Conservation (phyloP, 768 basidiomycete species). For the Boletus vinaceobasis region DNA sequence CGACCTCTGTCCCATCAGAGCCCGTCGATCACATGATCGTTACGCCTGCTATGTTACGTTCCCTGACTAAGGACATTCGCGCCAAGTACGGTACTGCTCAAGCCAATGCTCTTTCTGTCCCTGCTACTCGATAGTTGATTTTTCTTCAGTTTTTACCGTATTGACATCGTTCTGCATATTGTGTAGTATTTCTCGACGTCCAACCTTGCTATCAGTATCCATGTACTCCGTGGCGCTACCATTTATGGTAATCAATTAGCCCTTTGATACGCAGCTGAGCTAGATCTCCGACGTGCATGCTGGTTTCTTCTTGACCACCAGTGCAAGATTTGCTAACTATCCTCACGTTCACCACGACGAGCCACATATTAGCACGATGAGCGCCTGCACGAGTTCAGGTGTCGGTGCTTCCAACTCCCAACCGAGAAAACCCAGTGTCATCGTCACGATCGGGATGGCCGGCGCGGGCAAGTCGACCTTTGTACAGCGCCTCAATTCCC, state of each 20-base stretch:
- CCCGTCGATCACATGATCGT: constrained; percentile 36
- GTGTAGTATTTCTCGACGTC: constrained; percentile 3
- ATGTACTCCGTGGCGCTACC: not conserved
- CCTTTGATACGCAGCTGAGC: not conserved
- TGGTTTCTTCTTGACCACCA: constrained; percentile 7
- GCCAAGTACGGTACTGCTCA: constrained; percentile 26
- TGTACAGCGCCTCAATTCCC: constrained; percentile 90
- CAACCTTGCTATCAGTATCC: not conserved
- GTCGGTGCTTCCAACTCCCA: constrained; percentile 2
- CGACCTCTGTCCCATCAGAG: constrained; percentile 39
- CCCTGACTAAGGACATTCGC: constrained; percentile 29
- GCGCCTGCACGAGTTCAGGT: constrained; percentile 11
- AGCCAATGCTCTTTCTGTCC: not conserved
- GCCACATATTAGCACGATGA: constrained; percentile 15
- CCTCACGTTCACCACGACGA: not conserved
- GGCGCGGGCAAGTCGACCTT: constrained; percentile 98
- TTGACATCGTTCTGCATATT: not conserved
- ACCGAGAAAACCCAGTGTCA: constrained; percentile 63
- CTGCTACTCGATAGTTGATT: constrained; percentile 5
- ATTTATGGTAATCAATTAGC: constrained; percentile 15
- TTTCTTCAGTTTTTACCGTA: not conserved
- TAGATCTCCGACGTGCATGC: no score
- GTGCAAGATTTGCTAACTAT: not conserved
- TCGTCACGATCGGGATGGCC: constrained; percentile 94
- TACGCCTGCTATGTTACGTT: constrained; percentile 63